Conservation (phyloP, 768 basidiomycete species). For the Trametes elegans region DNA sequence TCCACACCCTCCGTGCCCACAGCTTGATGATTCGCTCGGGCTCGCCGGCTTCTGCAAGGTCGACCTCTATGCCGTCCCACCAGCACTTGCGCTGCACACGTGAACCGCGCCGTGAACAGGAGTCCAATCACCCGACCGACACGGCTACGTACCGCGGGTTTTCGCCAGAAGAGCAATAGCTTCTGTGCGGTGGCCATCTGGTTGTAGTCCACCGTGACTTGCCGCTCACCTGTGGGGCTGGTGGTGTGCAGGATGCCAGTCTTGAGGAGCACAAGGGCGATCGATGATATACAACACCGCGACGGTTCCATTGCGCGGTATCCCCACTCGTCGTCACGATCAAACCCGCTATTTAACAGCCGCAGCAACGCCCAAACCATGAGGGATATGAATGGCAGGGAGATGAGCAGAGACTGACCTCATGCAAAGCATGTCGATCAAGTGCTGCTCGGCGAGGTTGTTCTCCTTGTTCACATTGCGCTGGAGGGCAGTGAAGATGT, state of each 20-base stretch:
- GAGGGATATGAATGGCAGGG: not conserved
- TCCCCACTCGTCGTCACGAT: slow-evolving; percentile 98
- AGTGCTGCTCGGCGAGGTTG: slow-evolving; percentile 96
- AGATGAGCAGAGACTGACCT: slow-evolving; percentile 56
- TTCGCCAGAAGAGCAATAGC: slow-evolving; percentile 95
- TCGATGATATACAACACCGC: slow-evolving; percentile 96
- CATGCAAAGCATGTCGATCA: slow-evolving; percentile 99
- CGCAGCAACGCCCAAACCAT: not conserved
- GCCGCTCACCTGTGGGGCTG: slow-evolving; percentile 54
- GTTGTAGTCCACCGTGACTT: slow-evolving; percentile 80
- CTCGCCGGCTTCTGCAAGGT: slow-evolving; percentile 60
- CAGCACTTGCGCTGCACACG: slow-evolving; percentile 89
- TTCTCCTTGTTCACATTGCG: slow-evolving; percentile 99
- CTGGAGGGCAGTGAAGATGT: slow-evolving; percentile 97
- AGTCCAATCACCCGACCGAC: not conserved
- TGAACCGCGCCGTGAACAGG: too few relatives aligned
- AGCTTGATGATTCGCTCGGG: slow-evolving; percentile 70
- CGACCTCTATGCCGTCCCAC: slow-evolving; percentile 98
- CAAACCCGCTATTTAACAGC: slow-evolving; percentile 70
- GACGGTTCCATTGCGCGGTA: slow-evolving; percentile 94
- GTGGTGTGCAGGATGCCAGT: slow-evolving; percentile 83
- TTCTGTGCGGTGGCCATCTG: slow-evolving; percentile 99
- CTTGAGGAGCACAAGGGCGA: slow-evolving; percentile 95
- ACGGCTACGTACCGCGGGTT: slow-evolving; percentile 85
- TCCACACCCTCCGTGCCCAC: slow-evolving; percentile 98